Evolutionary conservation across 805 yeast genomes (phyloP).

Genomic region (Saturnispora besseyi): DNA sequence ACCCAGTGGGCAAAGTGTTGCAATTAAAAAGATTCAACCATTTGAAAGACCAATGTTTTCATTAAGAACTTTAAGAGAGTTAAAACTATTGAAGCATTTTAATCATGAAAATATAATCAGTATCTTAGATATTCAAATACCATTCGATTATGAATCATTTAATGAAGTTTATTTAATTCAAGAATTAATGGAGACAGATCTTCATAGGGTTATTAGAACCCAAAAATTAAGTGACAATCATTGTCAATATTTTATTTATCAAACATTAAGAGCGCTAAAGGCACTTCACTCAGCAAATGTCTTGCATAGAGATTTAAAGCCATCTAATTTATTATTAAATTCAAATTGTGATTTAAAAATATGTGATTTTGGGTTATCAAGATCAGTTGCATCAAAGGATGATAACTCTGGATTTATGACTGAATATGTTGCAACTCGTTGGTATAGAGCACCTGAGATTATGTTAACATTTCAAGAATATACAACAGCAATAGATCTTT

Average conservation of each 20-base stretch:
- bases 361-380: slow-evolving; percentile 90
- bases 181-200: slow-evolving; percentile 82
- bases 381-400: slow-evolving; percentile 51
- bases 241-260: slow-evolving; percentile 87
- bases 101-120: slow-evolving; percentile 90
- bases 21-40: slow-evolving; percentile 90
- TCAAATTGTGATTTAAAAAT: slow-evolving; percentile 90
- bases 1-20: slow-evolving; percentile 84
- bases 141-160: slow-evolving; percentile 64
- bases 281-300: slow-evolving; percentile 92
- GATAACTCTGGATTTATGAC: slow-evolving; percentile 80
- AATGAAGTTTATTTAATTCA: slow-evolving; percentile 84
- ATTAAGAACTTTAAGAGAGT: slow-evolving; percentile 79
- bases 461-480: slow-evolving; percentile 92
- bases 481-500: slow-evolving; percentile 89
- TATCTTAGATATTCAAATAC: slow-evolving; percentile 82
- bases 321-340: slow-evolving; percentile 76
- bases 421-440: slow-evolving; percentile 93
- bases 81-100: slow-evolving; percentile 81
- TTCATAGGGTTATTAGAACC: slow-evolving; percentile 71
- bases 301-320: slow-evolving; percentile 87
- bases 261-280: slow-evolving; percentile 81
- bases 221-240: slow-evolving; percentile 87
- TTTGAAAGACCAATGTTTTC: slow-evolving; percentile 86
- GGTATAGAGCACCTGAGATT: slow-evolving; percentile 97